Percentiles rank a stretch among this genome's conserved stretches.
phyloP scores from a whole-genome alignment of 1,139 yeast species.

The Yarrowia galli region DNA sequence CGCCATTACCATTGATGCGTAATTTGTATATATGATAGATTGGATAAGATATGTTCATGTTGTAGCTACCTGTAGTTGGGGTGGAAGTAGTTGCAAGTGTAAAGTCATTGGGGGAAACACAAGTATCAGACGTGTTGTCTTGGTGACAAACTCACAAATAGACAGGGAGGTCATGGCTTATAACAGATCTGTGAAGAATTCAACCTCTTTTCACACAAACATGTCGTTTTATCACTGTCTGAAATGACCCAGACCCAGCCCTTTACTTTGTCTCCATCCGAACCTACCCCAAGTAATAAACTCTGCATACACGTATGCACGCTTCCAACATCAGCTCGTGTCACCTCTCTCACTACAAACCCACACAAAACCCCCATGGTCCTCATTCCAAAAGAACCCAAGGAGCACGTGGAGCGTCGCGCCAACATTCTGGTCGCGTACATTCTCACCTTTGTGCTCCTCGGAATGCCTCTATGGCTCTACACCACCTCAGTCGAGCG shows the following conservation, averaged over 20 bases:
- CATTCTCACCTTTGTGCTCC: constrained; percentile 43
- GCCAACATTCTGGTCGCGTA: constrained; percentile 33
- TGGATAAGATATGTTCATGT: not conserved
- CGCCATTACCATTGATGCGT: constrained; percentile 37
- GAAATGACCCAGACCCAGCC: not conserved
- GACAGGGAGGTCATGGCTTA: not conserved
- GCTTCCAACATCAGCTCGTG: not conserved
- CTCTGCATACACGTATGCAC: not conserved
- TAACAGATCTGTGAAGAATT: not conserved
- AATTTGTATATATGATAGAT: constrained; percentile 30
- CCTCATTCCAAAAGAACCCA: constrained; percentile 20
- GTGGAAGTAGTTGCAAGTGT: too few species aligned
- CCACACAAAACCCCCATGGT: not conserved
- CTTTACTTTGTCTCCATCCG: not conserved
- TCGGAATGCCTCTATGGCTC: constrained; percentile 82
- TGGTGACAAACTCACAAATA: not conserved
- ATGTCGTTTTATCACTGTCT: too few species aligned
- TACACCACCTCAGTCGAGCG: constrained; percentile 75
- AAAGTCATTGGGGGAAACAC: too few species aligned
- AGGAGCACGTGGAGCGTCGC: constrained; percentile 34
- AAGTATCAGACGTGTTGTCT: not conserved
- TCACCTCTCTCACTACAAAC: not conserved
- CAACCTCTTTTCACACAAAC: too few species aligned
- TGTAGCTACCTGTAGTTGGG: too few species aligned
- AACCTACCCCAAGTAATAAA: not conserved